phyloP scores from a whole-genome alignment of 148 eudicot species.

The Cornus florida region DNA sequence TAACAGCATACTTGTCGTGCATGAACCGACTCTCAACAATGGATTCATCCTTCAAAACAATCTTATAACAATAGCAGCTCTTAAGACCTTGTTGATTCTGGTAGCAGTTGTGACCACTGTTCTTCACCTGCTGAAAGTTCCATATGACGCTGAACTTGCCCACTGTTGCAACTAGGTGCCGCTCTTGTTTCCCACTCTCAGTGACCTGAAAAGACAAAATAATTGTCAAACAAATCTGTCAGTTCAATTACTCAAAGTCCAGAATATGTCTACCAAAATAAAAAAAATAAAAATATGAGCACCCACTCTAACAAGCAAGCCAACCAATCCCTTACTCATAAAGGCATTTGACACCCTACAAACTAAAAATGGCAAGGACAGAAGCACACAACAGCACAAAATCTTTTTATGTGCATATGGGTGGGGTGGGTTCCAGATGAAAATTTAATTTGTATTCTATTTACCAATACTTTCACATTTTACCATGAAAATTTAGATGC shows the following conservation, averaged over 20 bases:
- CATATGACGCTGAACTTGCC: conserved; percentile 95
- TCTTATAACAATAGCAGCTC: conserved; percentile 94
- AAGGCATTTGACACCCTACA: neutral
- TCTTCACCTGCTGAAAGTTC: conserved; percentile 95
- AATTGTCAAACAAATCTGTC: neutral
- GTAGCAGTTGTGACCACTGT: conserved; percentile 85
- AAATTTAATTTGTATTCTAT: neutral
- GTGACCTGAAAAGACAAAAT: conserved; percentile 61
- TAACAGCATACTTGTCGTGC: conserved; percentile 81
- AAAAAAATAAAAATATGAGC: neutral
- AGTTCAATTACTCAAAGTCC: neutral
- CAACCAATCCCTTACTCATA: neutral
- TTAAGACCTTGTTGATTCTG: conserved; percentile 82
- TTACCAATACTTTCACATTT: neutral
- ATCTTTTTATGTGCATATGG: too few relatives aligned
- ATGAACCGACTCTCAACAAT: conserved; percentile 91
- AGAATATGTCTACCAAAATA: neutral
- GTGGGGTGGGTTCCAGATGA: too few relatives aligned
- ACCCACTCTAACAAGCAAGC: neutral
- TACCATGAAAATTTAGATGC: neutral
- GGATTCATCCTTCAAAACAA: conserved; percentile 82
- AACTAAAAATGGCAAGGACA: neutral
- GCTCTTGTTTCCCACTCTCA: conserved; percentile 87
- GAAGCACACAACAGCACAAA: too few relatives aligned
- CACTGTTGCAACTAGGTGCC: conserved; percentile 82